Evolutionary conservation across 1,139 yeast genomes (phyloP), one percentile per base, ranked within the genome.

Genomic region (Sugiyamaella novakii): DNA sequence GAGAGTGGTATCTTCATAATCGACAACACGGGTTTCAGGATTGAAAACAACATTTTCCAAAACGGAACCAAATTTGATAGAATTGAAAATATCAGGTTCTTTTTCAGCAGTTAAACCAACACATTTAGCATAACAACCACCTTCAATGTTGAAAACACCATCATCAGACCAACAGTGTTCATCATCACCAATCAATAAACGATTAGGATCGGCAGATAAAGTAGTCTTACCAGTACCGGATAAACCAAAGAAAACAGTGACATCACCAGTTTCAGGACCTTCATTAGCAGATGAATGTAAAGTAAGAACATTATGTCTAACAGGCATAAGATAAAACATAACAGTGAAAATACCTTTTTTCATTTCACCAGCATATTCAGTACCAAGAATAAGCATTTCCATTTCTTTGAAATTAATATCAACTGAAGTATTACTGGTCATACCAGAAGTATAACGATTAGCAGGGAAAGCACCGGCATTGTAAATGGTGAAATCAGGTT

Each of bases 391-490:
- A 60, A 92, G 91, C 98, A 92, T 92, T 75, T 92, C 98, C 97
- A 91, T 89, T 62, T 83, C 92, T 75, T 89, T 87, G 78, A 92
- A 92, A 75, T 92, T 92, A 67, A 92, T 89, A 73, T 89, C 97
- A 58, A 92, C 95, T 47, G 97, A 87, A 47, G 98, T 91, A 57
- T 92, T 75, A 41, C 98, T 91, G 52, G 98, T 87, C 98, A 92
- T 92, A 69, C 98, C 98, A 68, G 87, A 84, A 56, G 98, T 92
- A 78, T 83, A 89, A 55, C 88, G 84, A 73, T 92, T 92, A 49
- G 98, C 98, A 49, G 98, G 98, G 87, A 92, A 92, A 69, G 89
- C 95, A 66, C 98, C 98, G 52, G 97, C 98, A 68, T 92, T 92
- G 87, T 95, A 92, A 66, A 92, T 86, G 61, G 98, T 91, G 77